Conservation (phyloP, 2,329 filamentous ascomycete genomes). For the Hypomyces perniciosus region DNA sequence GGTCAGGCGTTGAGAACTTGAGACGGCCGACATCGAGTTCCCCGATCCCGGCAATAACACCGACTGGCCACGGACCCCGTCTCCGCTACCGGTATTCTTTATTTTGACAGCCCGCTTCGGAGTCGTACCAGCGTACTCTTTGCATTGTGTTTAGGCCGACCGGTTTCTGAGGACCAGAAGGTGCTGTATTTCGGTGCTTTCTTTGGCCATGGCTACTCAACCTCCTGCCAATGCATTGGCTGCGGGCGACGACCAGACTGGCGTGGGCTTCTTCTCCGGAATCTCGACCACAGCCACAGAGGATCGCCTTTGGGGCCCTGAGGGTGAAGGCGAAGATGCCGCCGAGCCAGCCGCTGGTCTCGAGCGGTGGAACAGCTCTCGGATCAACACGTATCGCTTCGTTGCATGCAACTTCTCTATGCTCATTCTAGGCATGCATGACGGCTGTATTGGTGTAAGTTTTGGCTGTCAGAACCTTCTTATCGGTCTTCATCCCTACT, state of each 20-base stretch:
- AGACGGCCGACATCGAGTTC: too few species aligned
- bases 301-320: not conserved
- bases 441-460: conserved; percentile 58
- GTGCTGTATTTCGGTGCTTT: too few species aligned
- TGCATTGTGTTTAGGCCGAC: too few species aligned
- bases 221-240: too few species aligned
- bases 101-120: not conserved
- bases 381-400: conserved; percentile 52
- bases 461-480: not conserved
- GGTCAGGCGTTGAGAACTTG: too few species aligned
- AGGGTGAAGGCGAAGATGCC: not conserved
- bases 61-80: not conserved
- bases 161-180: not conserved
- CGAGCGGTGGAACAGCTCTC: conserved; percentile 60
- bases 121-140: too few species aligned
- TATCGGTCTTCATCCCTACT: not conserved
- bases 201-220: too few species aligned
- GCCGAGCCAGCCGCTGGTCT: conserved; percentile 3
- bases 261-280: too few species aligned
- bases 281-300: not conserved
- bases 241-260: too few species aligned
- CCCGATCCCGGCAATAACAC: too few species aligned
- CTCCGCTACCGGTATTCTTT: not conserved
- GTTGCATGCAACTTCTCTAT: conserved; percentile 56
- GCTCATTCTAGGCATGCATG: conserved; percentile 62